These are phyloP conservation scores for Sequoia sempervirens DNA, from an alignment of 75 land plant genomes.

Conservation along the genomic window DNA sequence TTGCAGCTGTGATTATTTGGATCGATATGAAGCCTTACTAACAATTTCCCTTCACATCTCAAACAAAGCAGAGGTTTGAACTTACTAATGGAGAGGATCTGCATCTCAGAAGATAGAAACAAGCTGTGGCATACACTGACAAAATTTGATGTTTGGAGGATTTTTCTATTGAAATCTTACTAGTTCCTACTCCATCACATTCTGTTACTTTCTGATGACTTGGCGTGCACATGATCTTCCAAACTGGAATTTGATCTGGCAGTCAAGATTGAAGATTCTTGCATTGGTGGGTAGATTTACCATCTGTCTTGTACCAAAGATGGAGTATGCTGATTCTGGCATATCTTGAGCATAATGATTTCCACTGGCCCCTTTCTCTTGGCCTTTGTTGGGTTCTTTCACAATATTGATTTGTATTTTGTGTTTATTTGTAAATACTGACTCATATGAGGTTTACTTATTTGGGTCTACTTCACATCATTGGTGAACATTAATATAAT, in stretches of 20 bases:
- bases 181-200: neutral
- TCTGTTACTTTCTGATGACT: neutral
- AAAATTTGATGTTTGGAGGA: neutral
- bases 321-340: neutral
- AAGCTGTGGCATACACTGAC: neutral
- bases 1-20: neutral
- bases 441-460: neutral
- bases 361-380: neutral
- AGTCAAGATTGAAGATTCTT: neutral
- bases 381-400: neutral
- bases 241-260: neutral
- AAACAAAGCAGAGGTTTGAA: neutral
- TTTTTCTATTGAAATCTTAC: neutral
- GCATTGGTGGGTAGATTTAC: neutral
- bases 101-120: neutral
- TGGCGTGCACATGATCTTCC: neutral
- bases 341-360: neutral
- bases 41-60: neutral
- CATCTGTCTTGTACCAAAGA: neutral
- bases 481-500: neutral
- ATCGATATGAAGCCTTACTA: neutral
- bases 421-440: neutral
- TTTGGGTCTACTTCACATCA: neutral
- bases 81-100: neutral
- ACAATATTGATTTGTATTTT: neutral